Base-by-base conservation (phyloP, 495 filamentous ascomycete species). In the Amphirosellinia nigrospora region DNA sequence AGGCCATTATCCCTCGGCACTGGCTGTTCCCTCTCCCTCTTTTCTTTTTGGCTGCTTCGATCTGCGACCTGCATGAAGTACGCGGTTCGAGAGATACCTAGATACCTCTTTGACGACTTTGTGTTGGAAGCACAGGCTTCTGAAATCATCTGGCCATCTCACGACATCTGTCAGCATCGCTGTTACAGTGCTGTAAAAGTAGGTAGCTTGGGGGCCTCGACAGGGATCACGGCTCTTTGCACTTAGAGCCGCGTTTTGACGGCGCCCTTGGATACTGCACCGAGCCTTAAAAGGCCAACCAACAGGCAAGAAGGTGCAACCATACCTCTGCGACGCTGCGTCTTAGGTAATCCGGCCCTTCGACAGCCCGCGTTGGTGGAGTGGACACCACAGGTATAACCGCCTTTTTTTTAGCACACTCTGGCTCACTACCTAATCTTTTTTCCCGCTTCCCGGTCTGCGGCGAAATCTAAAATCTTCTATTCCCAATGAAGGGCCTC, bases 401-500 rank as follows among this genome's bases (percentile, higher is more conserved):
- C 45, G 43, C 8, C 59, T 50, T 46, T 45, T 45, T 62, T 60
- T 62, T 69, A 69, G 66, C 66, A 62, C 66, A 30, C 23, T 60
- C 45, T 62, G 38, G 23, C 19, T 50, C n/a, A 32, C 45, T 65
- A 45, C 39, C 38, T 53, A 45, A 41, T 26, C 34, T n/a, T 56
- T 61, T 64, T 64, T 45, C 46, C 8, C 32, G 48, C 32, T 59
- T 46, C 41, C 26, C 39, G 43, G 32, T 26, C 60, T 32, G 30
- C 41, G 36, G 26, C 28, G 53, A 21, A 58, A 34, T 58, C 9
- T 58, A 16, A 64, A 64, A 46, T 70, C 60, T 56, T 59, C 7
- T 43, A 72, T 74, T 78, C 72, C 72, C 77, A 86, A 87, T 88
- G 86, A 86, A 86, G 81, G 74, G 79, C 78, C 75, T 83, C 74